Evolutionary conservation across 352 stramenopile species (phyloP), one percentile per base, ranked within the genome.

Genomic region (Globisporangium rhizosaccharum): DNA sequence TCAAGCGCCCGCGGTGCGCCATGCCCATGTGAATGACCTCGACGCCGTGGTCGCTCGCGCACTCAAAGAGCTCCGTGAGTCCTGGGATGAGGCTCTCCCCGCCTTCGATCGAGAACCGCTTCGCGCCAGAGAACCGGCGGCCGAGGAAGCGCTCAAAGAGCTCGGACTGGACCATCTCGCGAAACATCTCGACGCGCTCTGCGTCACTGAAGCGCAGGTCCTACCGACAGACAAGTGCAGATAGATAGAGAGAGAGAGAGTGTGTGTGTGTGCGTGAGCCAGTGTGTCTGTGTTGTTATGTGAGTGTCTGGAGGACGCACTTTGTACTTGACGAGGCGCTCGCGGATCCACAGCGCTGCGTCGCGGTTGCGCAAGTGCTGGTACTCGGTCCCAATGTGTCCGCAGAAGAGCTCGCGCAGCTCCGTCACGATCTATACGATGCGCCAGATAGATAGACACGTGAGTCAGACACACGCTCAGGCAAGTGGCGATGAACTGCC

Each of bases 1-100:
- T 99, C 14, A 99, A 71, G 33, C 97, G 87, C 14, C 86, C 97
- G 56, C 97, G 87, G 75, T 99, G 97, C 20, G 97, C 93, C 97
- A 99, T 99, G 51, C 97, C 97, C 75, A 99, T 98, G 57, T 99
- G 93, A 54, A 99, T 96, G 39, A 92, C 91, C 71, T 99, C 92
- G 18, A 99, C 92, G 25, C 97, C 97, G 25, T 98, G 72, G 51
- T 98, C 92, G 57, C 85, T 97, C 5, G 95, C 96, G 45, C 73
- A 81, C 67, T 99, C 92, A 56, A 99, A 94, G 28, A 98, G 89
- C 62, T 94, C 83, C 66, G 97, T 97, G 47, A 99, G 75, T 9
- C 90, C 97, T 17, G 96, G 92, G 39, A 99, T 96, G 42, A 99
- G 83, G 14, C 88, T 93, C 82, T 99, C 97, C 36, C 89, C 89